These are phyloP conservation scores for Trichosporon sp. DNA, from an alignment of 1,284 basidiomycete species.

Conservation along the genomic window DNA sequence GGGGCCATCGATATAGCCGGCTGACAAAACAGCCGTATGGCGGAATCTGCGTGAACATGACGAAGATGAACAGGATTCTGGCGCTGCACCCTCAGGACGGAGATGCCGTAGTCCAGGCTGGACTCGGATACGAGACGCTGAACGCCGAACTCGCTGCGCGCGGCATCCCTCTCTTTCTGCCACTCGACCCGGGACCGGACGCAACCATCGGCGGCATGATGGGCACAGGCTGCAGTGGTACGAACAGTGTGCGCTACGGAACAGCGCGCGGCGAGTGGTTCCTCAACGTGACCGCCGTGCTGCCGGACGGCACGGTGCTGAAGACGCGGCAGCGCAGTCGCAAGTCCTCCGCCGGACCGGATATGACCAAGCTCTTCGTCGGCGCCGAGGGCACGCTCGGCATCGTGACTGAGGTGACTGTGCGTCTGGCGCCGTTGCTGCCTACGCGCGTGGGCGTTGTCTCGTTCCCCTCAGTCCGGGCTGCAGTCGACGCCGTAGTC, in stretches of 20 bases:
- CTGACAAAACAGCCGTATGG: conserved; percentile 48
- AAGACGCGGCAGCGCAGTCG: conserved; percentile 78
- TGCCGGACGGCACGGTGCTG: conserved; percentile 82
- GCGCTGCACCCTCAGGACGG: conserved; percentile 60
- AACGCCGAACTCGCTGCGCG: conserved; percentile 65
- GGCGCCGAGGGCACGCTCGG: conserved; percentile 90
- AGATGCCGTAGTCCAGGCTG: conserved; percentile 74
- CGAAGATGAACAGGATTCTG: conserved; percentile 71
- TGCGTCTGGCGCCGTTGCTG: conserved; percentile 67
- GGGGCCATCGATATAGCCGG: neutral
- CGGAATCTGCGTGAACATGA: conserved; percentile 77
- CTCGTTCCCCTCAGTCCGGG: conserved; percentile 50
- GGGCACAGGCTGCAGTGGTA: conserved; percentile 60
- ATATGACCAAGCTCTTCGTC: conserved; percentile 82
- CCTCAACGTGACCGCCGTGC: conserved; percentile 61
- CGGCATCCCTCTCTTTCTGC: conserved; percentile 77
- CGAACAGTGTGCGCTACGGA: conserved; percentile 80
- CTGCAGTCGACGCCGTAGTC: conserved; percentile 59
- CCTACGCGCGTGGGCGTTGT: conserved; percentile 57
- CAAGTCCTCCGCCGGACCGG: conserved; percentile 85
- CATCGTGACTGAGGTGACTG: conserved; percentile 82
- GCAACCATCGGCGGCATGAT: conserved; percentile 92
- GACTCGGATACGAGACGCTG: conserved; percentile 72
- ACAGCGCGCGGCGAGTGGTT: conserved; percentile 71
- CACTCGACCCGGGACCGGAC: conserved; percentile 57